These are phyloP conservation scores for Filosporella fistucella DNA, from an alignment of 495 filamentous ascomycete species.

Conservation along the genomic window DNA sequence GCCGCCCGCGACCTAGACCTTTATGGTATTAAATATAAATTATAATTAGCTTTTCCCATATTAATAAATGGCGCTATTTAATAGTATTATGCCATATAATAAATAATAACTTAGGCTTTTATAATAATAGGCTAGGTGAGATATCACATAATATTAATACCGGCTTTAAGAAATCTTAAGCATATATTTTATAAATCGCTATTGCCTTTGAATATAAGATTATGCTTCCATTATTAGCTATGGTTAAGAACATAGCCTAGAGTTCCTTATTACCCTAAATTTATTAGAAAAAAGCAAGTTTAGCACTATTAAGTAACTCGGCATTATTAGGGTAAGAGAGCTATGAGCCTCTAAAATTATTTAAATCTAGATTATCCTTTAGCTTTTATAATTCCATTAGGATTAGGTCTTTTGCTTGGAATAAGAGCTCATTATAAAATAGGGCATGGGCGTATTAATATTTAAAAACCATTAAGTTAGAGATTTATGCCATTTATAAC, in stretches of 20 bases:
- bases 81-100: neutral
- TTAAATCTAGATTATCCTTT: constrained; percentile 12
- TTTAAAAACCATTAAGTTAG: constrained; percentile 6
- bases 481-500: constrained; percentile 6
- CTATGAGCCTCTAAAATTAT: constrained; percentile 11
- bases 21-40: constrained; percentile 4
- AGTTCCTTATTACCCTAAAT: constrained; percentile 6
- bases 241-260: constrained; percentile 9
- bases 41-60: constrained; percentile 4
- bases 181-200: neutral
- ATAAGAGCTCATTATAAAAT: constrained; percentile 14
- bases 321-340: constrained; percentile 7
- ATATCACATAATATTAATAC: constrained; percentile 7
- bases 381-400: constrained; percentile 8
- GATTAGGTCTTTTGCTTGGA: constrained; percentile 6
- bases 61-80: neutral
- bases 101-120: neutral
- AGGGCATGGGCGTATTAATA: constrained; percentile 11
- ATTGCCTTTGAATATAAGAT: neutral
- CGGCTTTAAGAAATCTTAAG: neutral
- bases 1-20: too few relatives aligned
- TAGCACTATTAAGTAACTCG: constrained; percentile 1
- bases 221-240: neutral
- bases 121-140: neutral
- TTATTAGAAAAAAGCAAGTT: neutral